Evolutionary conservation across 495 filamentous ascomycete species (phyloP).

Genomic region (Penicillium antarcticum): DNA sequence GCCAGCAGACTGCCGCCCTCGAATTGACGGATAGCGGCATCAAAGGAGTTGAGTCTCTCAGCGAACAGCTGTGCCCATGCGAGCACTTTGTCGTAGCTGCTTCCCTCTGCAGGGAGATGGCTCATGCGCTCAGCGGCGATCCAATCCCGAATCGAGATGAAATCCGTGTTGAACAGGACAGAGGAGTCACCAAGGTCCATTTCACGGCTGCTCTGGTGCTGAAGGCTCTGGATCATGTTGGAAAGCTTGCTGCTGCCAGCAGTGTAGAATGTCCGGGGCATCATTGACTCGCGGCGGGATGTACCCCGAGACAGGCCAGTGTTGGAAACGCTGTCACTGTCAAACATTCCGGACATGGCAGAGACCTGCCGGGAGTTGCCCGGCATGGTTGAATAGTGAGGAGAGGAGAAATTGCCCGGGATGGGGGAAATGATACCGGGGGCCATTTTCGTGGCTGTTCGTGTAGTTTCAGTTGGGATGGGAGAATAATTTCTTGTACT

Average conservation of each 20-base stretch:
- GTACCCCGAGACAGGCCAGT: constrained; percentile 10
- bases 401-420: constrained; percentile 19
- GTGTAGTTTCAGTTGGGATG: neutral
- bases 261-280: constrained; percentile 20
- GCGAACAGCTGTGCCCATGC: constrained; percentile 30
- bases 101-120: constrained; percentile 36
- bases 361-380: constrained; percentile 20
- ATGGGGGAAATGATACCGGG: constrained; percentile 20
- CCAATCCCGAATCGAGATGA: constrained; percentile 28
- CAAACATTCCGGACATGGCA: constrained; percentile 15
- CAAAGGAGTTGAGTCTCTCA: constrained; percentile 33
- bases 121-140: constrained; percentile 32
- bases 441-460: constrained; percentile 12
- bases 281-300: constrained; percentile 13
- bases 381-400: constrained; percentile 13
- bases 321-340: constrained; percentile 24
- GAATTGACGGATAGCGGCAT: constrained; percentile 27
- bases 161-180: constrained; percentile 19
- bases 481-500: neutral
- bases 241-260: constrained; percentile 19
- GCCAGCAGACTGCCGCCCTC: constrained; percentile 35
- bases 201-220: constrained; percentile 25
- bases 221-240: constrained; percentile 21
- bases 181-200: constrained; percentile 14
- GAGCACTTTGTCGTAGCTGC: constrained; percentile 37